These are phyloP conservation scores for Mortierella hygrophila DNA, from an alignment of 192 early-diverging fungal species.

Conservation along the genomic window DNA sequence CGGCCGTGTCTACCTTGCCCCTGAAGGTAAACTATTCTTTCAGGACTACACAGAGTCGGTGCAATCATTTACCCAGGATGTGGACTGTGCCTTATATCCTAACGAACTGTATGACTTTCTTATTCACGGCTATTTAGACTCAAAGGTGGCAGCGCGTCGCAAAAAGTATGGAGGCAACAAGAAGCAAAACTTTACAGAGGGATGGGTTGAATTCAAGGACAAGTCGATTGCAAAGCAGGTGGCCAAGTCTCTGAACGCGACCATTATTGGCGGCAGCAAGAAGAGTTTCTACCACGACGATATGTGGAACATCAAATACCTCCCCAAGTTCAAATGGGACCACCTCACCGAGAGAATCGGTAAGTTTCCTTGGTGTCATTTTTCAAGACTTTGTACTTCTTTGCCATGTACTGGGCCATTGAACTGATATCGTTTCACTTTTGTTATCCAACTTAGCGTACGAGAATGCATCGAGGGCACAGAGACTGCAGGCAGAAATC, in stretches of 20 bases:
- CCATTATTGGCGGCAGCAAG: conserved; percentile 88
- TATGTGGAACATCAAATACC: conserved; percentile 97
- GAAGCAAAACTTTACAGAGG: conserved; percentile 90
- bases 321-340: conserved; percentile 97
- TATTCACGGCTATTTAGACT: conserved; percentile 39
- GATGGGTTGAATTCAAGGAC: conserved; percentile 97
- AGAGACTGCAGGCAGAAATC: conserved; percentile 87
- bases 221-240: conserved; percentile 89
- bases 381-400: neutral
- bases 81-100: neutral
- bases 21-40: conserved; percentile 72
- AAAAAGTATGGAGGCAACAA: conserved; percentile 91
- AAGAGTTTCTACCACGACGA: conserved; percentile 91
- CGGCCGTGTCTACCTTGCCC: conserved; percentile 87
- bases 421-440: neutral
- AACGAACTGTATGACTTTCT: neutral
- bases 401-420: neutral
- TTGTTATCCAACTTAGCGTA: conserved; percentile 59
- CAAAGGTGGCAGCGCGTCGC: conserved; percentile 80
- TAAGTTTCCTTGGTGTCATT: conserved; percentile 53
- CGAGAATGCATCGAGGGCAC: conserved; percentile 81
- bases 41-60: neutral
- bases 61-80: too few species aligned
- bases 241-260: conserved; percentile 84
- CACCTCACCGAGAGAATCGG: conserved; percentile 93